Conservation (phyloP, 2,329 filamentous ascomycete genomes). For the Aureobasidium subglaciale region DNA sequence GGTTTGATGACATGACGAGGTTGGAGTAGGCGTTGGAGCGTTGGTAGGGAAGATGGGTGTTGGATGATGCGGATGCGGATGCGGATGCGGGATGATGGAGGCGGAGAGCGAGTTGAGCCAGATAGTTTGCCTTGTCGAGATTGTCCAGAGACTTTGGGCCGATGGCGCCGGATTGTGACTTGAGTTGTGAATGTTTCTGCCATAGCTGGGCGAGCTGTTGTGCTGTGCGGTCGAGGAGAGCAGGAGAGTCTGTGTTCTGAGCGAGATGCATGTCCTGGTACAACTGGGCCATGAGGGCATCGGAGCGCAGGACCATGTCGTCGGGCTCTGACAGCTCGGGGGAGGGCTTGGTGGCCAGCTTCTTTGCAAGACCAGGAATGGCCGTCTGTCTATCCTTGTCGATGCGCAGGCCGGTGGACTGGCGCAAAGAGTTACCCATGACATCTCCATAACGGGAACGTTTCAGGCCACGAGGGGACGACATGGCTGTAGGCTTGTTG, state of each 20-base stretch:
- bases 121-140: conserved; percentile 66
- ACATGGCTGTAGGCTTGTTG: conserved; percentile 15
- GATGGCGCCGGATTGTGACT: conserved; percentile 26
- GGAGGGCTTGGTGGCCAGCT: conserved; percentile 51
- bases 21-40: conserved; percentile 8
- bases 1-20: conserved; percentile 16
- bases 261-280: conserved; percentile 28
- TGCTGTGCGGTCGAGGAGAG: conserved; percentile 25
- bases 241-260: conserved; percentile 25
- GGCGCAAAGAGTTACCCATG: conserved; percentile 16
- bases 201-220: conserved; percentile 25
- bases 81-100: conserved; percentile 63
- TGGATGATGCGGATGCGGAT: conserved; percentile 24
- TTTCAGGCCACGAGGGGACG: conserved; percentile 29
- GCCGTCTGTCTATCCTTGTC: conserved; percentile 14
- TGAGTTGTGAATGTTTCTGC: conserved; percentile 20
- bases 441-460: conserved; percentile 33
- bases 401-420: conserved; percentile 11
- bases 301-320: conserved; percentile 66
- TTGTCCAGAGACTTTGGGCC: conserved; percentile 48
- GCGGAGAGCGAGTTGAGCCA: conserved; percentile 70
- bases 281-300: conserved; percentile 53
- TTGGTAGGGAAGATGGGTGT: conserved; percentile 23
- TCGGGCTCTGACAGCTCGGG: conserved; percentile 61
- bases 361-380: conserved; percentile 65